Evolutionary conservation across 148 eudicot genomes (phyloP).

Genomic region (Vaccinium myrtillus): DNA sequence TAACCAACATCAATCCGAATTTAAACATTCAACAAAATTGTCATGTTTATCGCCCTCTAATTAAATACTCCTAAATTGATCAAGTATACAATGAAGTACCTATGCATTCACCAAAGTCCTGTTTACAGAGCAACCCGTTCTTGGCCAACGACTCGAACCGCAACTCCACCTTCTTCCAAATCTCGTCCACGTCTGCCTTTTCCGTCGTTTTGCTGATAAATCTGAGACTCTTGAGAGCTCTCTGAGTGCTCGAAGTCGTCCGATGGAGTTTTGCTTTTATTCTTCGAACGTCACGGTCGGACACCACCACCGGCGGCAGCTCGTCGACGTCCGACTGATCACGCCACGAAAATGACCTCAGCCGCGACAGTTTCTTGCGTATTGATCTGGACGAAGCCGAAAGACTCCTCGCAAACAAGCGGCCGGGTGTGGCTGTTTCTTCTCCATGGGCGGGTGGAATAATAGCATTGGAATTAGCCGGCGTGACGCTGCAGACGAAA

Average conservation of each 20-base stretch:
- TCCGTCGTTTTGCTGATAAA: constrained; percentile 63
- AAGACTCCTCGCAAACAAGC: constrained; percentile 44
- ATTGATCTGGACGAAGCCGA: constrained; percentile 50
- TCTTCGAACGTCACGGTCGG: constrained; percentile 45
- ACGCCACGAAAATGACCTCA: constrained; percentile 28
- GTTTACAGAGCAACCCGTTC: constrained; percentile 57
- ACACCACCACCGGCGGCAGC: constrained; percentile 21
- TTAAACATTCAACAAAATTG: background rate
- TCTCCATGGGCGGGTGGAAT: background rate
- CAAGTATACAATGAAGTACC: constrained; percentile 13
- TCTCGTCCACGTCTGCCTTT: constrained; percentile 26
- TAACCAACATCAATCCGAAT: background rate
- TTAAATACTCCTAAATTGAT: too few species aligned
- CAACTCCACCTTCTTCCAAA: constrained; percentile 68
- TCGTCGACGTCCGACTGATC: constrained; percentile 33
- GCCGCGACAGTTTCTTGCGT: constrained; percentile 48
- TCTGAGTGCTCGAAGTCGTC: constrained; percentile 61
- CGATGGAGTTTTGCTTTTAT: constrained; percentile 52
- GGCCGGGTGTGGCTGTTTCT: background rate
- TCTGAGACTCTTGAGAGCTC: constrained; percentile 76
- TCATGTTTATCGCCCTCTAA: too few species aligned
- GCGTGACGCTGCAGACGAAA: constrained; percentile 64
- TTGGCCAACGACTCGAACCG: constrained; percentile 51
- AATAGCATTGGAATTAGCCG: constrained; percentile 25
- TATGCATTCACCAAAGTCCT: constrained; percentile 93